These are phyloP conservation scores for Aspergillus fumigatus DNA, from an alignment of 2,329 filamentous ascomycete genomes.

Conservation along the genomic window DNA sequence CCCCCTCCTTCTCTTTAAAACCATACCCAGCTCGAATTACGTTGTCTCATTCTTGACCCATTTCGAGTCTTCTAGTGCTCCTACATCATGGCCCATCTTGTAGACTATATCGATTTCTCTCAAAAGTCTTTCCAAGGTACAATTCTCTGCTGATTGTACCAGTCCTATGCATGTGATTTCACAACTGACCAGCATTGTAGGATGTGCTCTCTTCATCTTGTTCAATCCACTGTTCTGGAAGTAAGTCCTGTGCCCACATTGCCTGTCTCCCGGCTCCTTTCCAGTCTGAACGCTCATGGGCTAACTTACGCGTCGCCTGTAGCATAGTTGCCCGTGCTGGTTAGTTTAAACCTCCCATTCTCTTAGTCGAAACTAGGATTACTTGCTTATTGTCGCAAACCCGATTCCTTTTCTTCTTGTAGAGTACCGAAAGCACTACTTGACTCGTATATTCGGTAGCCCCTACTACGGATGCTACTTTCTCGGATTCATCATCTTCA, in stretches of 20 bases:
- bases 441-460: slow-evolving; percentile 83
- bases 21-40: slow-evolving; percentile 3
- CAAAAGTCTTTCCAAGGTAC: not conserved
- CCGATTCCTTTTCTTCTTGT: slow-evolving; percentile 15
- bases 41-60: slow-evolving; percentile 13
- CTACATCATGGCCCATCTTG: not conserved
- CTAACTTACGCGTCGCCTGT: slow-evolving; percentile 13
- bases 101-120: not conserved
- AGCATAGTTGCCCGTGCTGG: slow-evolving; percentile 82
- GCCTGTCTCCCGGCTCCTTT: not conserved
- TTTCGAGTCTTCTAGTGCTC: not conserved
- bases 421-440: slow-evolving; percentile 89
- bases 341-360: slow-evolving; percentile 35
- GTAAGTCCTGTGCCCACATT: not conserved
- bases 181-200: not conserved
- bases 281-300: not conserved
- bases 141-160: not conserved
- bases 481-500: slow-evolving; percentile 86
- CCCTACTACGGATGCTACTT: slow-evolving; percentile 79
- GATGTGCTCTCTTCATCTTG: not conserved
- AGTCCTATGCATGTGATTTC: not conserved
- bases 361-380: slow-evolving; percentile 5
- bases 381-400: not conserved
- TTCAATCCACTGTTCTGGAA: not conserved
- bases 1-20: no score